phyloP scores from a whole-genome alignment of 2,329 filamentous ascomycete species.

The Trichothecium roseum region DNA sequence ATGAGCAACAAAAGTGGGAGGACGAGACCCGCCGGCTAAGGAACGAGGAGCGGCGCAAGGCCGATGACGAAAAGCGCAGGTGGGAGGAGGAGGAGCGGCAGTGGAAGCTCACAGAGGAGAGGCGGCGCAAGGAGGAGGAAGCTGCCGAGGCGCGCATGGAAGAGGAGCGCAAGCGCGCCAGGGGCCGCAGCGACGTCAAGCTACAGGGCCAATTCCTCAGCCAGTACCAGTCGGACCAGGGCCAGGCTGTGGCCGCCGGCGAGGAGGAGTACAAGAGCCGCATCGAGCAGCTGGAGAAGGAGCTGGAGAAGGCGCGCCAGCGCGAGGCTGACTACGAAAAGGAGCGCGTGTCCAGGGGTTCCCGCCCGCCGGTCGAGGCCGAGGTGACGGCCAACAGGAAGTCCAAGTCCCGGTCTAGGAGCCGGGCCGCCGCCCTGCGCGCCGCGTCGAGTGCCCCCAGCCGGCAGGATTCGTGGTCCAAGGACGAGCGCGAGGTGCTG shows the following conservation, averaged over 20 bases:
- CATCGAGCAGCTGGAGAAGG: slow-evolving; percentile 69
- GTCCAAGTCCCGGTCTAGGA: slow-evolving; percentile 26
- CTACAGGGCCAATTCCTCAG: slow-evolving; percentile 77
- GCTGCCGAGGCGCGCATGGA: slow-evolving; percentile 59
- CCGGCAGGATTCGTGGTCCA: slow-evolving; percentile 53
- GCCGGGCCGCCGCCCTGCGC: slow-evolving; percentile 19
- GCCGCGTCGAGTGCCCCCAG: slow-evolving; percentile 14
- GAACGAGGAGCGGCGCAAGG: slow-evolving; percentile 48
- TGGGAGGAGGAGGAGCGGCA: slow-evolving; percentile 70
- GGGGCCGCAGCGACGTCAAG: slow-evolving; percentile 54
- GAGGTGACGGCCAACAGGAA: slow-evolving; percentile 11
- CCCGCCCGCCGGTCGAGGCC: slow-evolving; percentile 36
- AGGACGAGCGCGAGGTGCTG: slow-evolving; percentile 54
- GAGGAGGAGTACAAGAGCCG: slow-evolving; percentile 47
- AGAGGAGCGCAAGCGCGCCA: slow-evolving; percentile 53
- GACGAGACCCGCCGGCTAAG: slow-evolving; percentile 50
- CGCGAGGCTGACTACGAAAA: slow-evolving; percentile 53
- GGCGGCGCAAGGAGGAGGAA: slow-evolving; percentile 59
- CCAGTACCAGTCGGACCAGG: slow-evolving; percentile 68
- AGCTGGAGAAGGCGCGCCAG: slow-evolving; percentile 52
- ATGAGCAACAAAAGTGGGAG: slow-evolving; percentile 59
- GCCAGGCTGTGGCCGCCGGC: slow-evolving; percentile 19
- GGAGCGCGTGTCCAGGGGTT: slow-evolving; percentile 29
- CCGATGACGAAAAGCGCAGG: slow-evolving; percentile 57
- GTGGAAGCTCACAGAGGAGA: slow-evolving; percentile 70